Base-by-base conservation (phyloP, 495 filamentous ascomycete genomes). In the Tuber aestivum region DNA sequence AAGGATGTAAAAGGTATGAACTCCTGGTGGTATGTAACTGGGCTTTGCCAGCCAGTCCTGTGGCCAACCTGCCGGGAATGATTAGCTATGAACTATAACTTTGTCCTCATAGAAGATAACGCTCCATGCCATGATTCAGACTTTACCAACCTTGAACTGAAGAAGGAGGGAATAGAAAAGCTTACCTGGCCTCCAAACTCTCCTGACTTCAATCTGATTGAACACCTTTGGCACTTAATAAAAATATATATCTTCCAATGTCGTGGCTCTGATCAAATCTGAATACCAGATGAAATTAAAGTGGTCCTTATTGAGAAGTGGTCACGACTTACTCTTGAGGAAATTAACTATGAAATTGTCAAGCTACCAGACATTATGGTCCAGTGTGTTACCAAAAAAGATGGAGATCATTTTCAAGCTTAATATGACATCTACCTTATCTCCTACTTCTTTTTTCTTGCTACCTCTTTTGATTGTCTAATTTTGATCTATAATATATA, bases 161-260 rank as follows among this genome's bases (percentile, higher is more conserved):
- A 56, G 56, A 77, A 70, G 23, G 40, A 38, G 41, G 75, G 41
- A 32, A 74, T 77, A 23, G 41, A 56, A 7, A 70, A 74, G 40
- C 21, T 72, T 50, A 70, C 32, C 8, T 77, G 71, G 61, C 71
- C 40, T 0, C 20, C 61, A 32, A 68, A 73, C 27, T 77, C 75
- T 32, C 71, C 72, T 0, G 71, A 74, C 40, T 77, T 77, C 40
- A 77, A 77, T 32, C 37, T 72, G n/a, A 77, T 70, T 16, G 75
- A 74, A 35, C 10, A 44, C 16, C 70, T 77, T 35, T 73, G 61
- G 75, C 6, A 18, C 2, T 3, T 23, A 8, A 48, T 23, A 5
- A 48, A 23, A 4, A 23, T 48, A 21, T 18, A 21, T 0, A 48
- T 48, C 20, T 21, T 23, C 7, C 45, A 18, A 1, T 5, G 6